Percentiles rank a stretch among this genome's conserved stretches.
phyloP scores from a whole-genome alignment of 2,329 filamentous ascomycete species.

The Sporothrix euskadiensis region DNA sequence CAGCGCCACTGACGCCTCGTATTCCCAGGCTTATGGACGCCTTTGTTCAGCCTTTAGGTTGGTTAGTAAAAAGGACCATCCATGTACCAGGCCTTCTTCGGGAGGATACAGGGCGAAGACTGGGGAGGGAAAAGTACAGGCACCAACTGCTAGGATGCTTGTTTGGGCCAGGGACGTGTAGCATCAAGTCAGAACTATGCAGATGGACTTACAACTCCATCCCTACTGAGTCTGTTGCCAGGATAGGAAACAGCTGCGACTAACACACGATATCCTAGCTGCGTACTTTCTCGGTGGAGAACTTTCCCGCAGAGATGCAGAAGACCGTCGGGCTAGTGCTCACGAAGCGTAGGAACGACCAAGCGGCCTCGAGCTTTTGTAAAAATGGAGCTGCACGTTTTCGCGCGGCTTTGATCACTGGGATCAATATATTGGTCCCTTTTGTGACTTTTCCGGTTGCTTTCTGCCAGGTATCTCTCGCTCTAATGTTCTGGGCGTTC shows the following conservation, averaged over 20 bases:
- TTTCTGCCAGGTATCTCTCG: background rate
- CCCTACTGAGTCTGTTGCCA: background rate
- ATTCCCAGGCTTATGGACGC: background rate
- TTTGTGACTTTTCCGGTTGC: background rate
- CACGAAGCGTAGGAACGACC: background rate
- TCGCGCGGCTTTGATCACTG: background rate
- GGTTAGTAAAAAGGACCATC: background rate
- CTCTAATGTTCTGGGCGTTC: background rate
- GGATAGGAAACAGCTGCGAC: background rate
- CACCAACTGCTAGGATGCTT: background rate
- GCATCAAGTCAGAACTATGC: background rate
- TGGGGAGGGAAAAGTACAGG: background rate
- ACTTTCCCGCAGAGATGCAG: background rate
- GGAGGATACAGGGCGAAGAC: background rate
- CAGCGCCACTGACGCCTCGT: background rate
- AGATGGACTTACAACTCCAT: background rate
- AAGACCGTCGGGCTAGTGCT: background rate
- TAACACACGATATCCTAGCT: background rate
- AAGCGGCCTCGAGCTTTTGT: background rate
- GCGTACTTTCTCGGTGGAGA: conserved; percentile 1
- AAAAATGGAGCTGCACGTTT: background rate
- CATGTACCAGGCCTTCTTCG: background rate
- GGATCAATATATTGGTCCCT: background rate
- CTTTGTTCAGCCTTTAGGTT: background rate
- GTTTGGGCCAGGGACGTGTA: background rate